Conservation (phyloP, 2,329 filamentous ascomycete species). For the Cercospora zeina region DNA sequence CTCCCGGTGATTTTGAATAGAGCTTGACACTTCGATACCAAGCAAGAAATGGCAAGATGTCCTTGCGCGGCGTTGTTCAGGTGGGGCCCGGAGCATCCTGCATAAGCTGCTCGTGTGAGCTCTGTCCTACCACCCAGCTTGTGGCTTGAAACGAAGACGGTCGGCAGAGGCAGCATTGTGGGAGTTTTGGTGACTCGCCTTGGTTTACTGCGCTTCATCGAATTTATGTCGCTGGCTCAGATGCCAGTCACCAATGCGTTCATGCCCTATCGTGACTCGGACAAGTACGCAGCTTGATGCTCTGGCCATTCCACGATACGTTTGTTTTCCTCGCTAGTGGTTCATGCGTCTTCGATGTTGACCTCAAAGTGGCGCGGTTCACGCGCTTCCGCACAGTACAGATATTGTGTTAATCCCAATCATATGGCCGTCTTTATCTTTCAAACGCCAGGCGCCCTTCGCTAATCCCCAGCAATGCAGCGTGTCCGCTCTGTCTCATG, state of each 20-base stretch:
- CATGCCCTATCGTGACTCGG: no score
- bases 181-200: no score
- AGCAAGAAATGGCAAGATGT: no score
- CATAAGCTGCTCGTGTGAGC: no score
- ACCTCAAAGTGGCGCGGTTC: background rate
- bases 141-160: no score
- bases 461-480: conserved; percentile 20
- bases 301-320: background rate
- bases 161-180: no score
- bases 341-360: background rate
- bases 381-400: background rate
- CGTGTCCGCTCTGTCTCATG: conserved; percentile 1
- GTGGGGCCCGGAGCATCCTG: no score
- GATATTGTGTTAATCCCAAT: background rate
- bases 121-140: no score
- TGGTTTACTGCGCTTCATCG: no score
- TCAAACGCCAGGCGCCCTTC: conserved; percentile 21
- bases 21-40: background rate
- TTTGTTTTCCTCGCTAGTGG: background rate
- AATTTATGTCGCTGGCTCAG: no score
- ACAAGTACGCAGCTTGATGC: background rate
- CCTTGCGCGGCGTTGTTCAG: no score
- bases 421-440: background rate
- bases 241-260: no score
- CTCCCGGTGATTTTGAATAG: background rate